phyloP scores from a whole-genome alignment of 2,329 filamentous ascomycete species.

The Claviceps citrina region DNA sequence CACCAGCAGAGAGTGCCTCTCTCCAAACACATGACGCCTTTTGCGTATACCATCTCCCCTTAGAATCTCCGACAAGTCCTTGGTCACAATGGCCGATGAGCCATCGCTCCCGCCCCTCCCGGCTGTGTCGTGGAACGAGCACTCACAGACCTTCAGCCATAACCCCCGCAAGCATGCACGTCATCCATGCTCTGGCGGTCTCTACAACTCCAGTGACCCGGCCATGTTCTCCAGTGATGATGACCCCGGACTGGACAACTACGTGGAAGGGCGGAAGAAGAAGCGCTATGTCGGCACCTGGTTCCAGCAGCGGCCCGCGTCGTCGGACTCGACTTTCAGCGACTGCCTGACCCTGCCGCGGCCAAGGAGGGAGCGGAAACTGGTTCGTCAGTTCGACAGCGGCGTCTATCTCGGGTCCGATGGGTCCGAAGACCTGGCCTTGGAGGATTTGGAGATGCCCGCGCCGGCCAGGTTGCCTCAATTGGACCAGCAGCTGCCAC shows the following conservation, averaged over 20 bases:
- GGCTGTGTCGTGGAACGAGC: constrained; percentile 23
- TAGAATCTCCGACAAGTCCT: background rate
- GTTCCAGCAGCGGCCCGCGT: constrained; percentile 45
- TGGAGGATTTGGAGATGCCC: constrained; percentile 18
- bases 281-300: constrained; percentile 54
- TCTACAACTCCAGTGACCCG: constrained; percentile 52
- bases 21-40: background rate
- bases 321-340: constrained; percentile 32
- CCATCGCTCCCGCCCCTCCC: constrained; percentile 25
- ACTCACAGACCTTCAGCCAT: constrained; percentile 24
- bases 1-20: background rate
- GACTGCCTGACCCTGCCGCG: constrained; percentile 23
- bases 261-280: constrained; percentile 37
- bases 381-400: constrained; percentile 49
- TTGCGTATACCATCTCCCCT: background rate
- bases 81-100: constrained; percentile 23
- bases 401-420: constrained; percentile 56
- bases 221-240: constrained; percentile 59
- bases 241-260: constrained; percentile 51
- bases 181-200: constrained; percentile 13
- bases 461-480: constrained; percentile 23
- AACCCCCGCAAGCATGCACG: constrained; percentile 26
- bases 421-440: constrained; percentile 23
- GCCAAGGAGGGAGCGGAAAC: constrained; percentile 28
- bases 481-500: constrained; percentile 16